Percentiles rank a stretch among this genome's conserved stretches.
Conservation (phyloP, 2,329 filamentous ascomycete species). For the Colletotrichum sp. region DNA sequence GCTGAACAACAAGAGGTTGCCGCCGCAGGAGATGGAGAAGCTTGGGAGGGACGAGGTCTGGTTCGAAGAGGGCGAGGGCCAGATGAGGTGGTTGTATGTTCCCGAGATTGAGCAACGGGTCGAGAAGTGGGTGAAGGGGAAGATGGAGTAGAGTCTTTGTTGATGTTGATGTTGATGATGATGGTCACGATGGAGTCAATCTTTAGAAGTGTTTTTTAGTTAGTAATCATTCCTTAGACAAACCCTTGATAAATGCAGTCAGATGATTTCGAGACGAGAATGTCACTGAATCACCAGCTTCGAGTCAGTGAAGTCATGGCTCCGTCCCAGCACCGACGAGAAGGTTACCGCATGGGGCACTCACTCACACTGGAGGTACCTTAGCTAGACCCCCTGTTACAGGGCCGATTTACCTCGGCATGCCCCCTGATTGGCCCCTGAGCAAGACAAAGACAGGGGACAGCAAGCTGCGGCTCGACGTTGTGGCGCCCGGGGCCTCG, state of each 20-base stretch:
- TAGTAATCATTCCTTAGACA: neutral
- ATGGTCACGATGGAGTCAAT: neutral
- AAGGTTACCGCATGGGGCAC: constrained; percentile 14
- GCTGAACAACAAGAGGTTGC: constrained; percentile 52
- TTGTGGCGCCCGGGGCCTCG: constrained; percentile 15
- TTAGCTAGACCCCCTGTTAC: neutral
- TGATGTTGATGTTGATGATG: neutral
- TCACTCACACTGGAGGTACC: neutral
- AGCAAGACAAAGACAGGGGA: neutral
- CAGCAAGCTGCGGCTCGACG: neutral
- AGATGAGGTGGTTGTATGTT: constrained; percentile 45
- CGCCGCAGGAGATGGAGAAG: constrained; percentile 29
- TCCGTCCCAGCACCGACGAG: neutral
- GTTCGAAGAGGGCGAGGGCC: constrained; percentile 24
- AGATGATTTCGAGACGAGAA: neutral
- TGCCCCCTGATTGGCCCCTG: constrained; percentile 1
- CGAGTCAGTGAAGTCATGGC: neutral
- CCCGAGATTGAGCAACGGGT: constrained; percentile 41
- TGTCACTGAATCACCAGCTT: neutral
- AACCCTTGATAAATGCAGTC: neutral
- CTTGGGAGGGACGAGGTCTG: constrained; percentile 6
- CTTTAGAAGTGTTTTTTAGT: neutral
- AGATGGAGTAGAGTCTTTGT: neutral
- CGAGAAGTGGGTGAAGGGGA: constrained; percentile 25
- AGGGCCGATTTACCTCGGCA: constrained; percentile 13